A percentile compares a stretch with the other conserved stretches of the same genome.
phyloP scores from a whole-genome alignment of 73 alveolate species.

The Paramecium caudatum region DNA sequence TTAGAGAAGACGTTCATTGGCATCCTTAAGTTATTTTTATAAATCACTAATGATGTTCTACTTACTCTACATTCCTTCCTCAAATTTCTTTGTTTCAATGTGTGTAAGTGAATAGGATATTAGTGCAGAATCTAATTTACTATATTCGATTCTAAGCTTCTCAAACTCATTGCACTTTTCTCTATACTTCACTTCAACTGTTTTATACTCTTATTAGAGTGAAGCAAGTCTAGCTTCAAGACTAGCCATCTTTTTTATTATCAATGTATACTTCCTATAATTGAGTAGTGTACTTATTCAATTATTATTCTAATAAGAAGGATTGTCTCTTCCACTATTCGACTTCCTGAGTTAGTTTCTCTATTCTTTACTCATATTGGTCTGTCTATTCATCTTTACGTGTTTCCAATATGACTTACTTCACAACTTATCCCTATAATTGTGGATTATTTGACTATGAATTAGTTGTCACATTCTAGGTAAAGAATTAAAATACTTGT shows the following conservation, averaged over 20 bases:
- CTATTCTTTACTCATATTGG: conserved; percentile 39
- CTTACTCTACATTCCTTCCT: conserved; percentile 6
- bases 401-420: conserved; percentile 53
- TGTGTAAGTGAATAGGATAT: background rate
- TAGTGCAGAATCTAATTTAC: conserved; percentile 25
- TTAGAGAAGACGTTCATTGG: background rate
- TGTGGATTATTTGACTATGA: background rate
- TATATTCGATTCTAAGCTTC: background rate
- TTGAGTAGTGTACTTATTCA: background rate
- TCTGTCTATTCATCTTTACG: conserved; percentile 42
- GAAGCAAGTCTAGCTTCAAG: conserved; percentile 42
- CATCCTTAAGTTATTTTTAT: background rate
- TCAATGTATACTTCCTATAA: conserved; percentile 30
- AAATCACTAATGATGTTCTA: background rate
- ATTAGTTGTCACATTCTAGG: conserved; percentile 11
- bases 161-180: conserved; percentile 60
- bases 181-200: conserved; percentile 1
- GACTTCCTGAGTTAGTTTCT: conserved; percentile 26
- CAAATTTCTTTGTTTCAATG: conserved; percentile 38
- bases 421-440: conserved; percentile 11
- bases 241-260: conserved; percentile 1
- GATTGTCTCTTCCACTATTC: conserved; percentile 38
- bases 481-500: background rate
- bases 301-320: conserved; percentile 24
- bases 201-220: conserved; percentile 21